Percentiles rank a stretch among this genome's conserved stretches.
Evolutionary conservation across 768 basidiomycete genomes (phyloP).

Genomic region (Exidia glandulosa): DNA sequence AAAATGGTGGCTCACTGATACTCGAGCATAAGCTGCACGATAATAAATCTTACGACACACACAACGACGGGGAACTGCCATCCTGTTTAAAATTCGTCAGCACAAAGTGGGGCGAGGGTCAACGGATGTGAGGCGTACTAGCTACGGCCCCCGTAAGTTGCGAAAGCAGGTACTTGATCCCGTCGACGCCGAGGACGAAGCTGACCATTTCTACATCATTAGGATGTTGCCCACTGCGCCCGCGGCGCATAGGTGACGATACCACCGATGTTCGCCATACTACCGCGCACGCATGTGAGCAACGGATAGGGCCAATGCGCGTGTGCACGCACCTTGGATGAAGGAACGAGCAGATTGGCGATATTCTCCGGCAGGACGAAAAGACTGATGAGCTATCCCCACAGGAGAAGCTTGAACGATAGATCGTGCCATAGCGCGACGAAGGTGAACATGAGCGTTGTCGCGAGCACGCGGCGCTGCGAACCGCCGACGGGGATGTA

Average conservation of each 20-base stretch:
- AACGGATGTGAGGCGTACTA: slow-evolving; percentile 32
- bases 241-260: slow-evolving; percentile 70
- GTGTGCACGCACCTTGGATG: slow-evolving; percentile 42
- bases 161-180: slow-evolving; percentile 52
- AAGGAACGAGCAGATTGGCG: slow-evolving; percentile 49
- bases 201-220: slow-evolving; percentile 92
- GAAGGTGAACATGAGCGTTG: slow-evolving; percentile 80
- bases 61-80: slow-evolving; percentile 51
- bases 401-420: slow-evolving; percentile 75
- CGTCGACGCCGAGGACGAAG: slow-evolving; percentile 84
- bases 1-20: too few species aligned
- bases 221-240: slow-evolving; percentile 79
- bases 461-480: slow-evolving; percentile 45
- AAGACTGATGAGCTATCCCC: slow-evolving; percentile 92
- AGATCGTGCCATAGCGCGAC: slow-evolving; percentile 98
- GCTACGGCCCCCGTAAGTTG: slow-evolving; percentile 51
- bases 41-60: slow-evolving; percentile 61
- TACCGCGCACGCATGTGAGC: slow-evolving; percentile 17
- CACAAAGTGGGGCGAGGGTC: not conserved
- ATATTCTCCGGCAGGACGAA: slow-evolving; percentile 83
- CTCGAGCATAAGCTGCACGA: slow-evolving; percentile 89
- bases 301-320: not conserved
- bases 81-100: slow-evolving; percentile 33
- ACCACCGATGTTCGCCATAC: slow-evolving; percentile 70
- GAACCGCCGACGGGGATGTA: slow-evolving; percentile 87